Conservation (phyloP, 176 grass and related monocot species). For the bread wheat (Triticum aestivum) region DNA sequence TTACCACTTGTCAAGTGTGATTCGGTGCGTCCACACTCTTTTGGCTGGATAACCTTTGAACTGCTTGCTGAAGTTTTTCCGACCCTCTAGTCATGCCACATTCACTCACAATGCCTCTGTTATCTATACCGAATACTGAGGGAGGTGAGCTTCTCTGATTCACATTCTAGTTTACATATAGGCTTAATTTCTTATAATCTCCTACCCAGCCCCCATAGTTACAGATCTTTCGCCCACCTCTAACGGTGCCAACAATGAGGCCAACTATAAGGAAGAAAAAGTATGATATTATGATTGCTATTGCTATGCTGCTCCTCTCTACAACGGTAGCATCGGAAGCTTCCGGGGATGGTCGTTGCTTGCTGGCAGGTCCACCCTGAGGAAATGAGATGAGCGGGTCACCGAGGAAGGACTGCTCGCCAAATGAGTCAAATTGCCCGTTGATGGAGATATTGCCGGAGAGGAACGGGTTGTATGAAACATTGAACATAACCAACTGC, state of each 20-base stretch:
- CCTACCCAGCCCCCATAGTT: too few species aligned
- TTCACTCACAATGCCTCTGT: too few species aligned
- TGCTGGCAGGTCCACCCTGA: background rate
- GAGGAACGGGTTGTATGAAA: slow-evolving; percentile 72
- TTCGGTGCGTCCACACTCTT: too few species aligned
- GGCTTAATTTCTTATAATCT: too few species aligned
- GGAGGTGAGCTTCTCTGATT: too few species aligned
- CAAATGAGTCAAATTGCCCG: slow-evolving; percentile 57
- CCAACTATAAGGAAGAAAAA: slow-evolving; percentile 36
- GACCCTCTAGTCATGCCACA: too few species aligned
- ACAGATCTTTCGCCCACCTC: too few species aligned
- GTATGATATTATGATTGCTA: slow-evolving; percentile 36
- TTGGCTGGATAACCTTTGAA: too few species aligned
- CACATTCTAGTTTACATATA: too few species aligned
- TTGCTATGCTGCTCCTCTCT: background rate
- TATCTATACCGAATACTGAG: too few species aligned
- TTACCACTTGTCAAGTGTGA: too few species aligned
- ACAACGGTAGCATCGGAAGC: background rate
- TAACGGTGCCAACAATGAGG: slow-evolving; percentile 35
- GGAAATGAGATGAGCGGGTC: slow-evolving; percentile 44
- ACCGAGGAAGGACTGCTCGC: slow-evolving; percentile 67
- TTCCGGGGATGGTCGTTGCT: background rate
- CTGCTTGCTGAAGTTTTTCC: too few species aligned
- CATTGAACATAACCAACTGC: slow-evolving; percentile 68
- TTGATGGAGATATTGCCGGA: slow-evolving; percentile 41